A percentile compares a stretch with the other conserved stretches of the same genome.
phyloP scores from a whole-genome alignment of 139 green algal species.

The Chlamydomonas sp. region DNA sequence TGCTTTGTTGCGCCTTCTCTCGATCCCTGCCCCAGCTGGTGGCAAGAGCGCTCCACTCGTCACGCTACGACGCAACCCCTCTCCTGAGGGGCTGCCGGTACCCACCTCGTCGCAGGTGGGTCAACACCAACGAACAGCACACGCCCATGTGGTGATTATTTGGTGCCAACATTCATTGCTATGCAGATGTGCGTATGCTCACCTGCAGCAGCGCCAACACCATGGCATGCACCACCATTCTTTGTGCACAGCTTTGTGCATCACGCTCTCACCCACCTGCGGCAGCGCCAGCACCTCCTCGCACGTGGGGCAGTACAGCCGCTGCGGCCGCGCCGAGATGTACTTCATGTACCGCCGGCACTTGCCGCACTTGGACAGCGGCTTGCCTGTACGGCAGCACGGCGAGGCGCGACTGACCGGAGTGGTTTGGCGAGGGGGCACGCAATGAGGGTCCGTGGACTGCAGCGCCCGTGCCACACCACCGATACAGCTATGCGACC shows the following conservation, averaged over 20 bases:
- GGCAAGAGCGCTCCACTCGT: too few species aligned
- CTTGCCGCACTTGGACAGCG: constrained; percentile 87
- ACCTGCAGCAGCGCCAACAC: neutral
- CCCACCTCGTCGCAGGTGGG: too few species aligned
- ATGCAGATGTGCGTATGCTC: too few species aligned
- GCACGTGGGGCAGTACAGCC: constrained; percentile 90
- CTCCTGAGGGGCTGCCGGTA: too few species aligned
- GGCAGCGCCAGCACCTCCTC: constrained; percentile 90
- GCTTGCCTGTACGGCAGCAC: constrained; percentile 63
- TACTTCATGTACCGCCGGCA: constrained; percentile 89
- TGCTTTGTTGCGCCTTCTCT: neutral
- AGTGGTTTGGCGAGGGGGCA: neutral
- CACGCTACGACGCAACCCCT: too few species aligned
- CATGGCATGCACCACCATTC: neutral
- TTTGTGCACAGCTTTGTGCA: constrained; percentile 36
- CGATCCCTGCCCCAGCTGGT: too few species aligned
- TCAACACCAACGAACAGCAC: too few species aligned
- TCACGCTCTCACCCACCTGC: constrained; percentile 27
- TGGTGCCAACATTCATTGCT: too few species aligned
- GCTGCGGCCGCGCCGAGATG: constrained; percentile 76
- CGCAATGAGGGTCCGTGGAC: neutral
- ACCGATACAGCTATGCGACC: neutral
- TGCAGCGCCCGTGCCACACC: neutral
- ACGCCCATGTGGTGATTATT: too few species aligned
- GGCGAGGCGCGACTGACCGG: too few species aligned